phyloP scores from a whole-genome alignment of 306 rosid species.

The Alnus rubra region DNA sequence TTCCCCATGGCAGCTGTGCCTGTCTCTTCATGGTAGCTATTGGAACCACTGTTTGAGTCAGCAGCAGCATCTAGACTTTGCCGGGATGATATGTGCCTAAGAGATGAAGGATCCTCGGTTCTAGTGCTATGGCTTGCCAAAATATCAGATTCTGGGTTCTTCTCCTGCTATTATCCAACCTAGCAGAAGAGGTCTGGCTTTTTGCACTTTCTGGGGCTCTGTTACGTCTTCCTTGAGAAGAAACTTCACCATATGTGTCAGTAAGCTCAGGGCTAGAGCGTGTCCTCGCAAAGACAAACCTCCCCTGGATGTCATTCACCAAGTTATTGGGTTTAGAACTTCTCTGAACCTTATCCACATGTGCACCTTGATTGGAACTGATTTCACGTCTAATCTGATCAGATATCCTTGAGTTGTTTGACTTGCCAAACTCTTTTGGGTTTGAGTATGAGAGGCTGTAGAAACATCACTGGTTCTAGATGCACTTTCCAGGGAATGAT shows the following conservation, averaged over 20 bases:
- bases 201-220: conserved; percentile 57
- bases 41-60: conserved; percentile 56
- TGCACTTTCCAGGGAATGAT: conserved; percentile 45
- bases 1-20: conserved; percentile 46
- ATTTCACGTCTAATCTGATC: conserved; percentile 57
- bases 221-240: conserved; percentile 61
- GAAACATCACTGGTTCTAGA: conserved; percentile 46
- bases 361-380: conserved; percentile 43
- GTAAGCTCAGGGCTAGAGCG: conserved; percentile 97
- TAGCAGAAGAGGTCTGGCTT: conserved; percentile 43
- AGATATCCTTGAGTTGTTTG: conserved; percentile 46
- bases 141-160: conserved; percentile 52
- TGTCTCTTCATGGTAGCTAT: conserved; percentile 56
- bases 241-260: conserved; percentile 69
- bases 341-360: conserved; percentile 56
- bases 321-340: conserved; percentile 45
- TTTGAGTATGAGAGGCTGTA: conserved; percentile 46
- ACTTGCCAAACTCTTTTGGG: conserved; percentile 56
- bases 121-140: conserved; percentile 43
- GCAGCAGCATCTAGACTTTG: conserved; percentile 47
- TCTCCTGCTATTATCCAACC: conserved; percentile 64
- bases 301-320: conserved; percentile 61
- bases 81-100: conserved; percentile 42
- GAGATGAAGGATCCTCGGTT: conserved; percentile 54
- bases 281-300: conserved; percentile 86